phyloP scores from a whole-genome alignment of 306 rosid species.

The Dryas alaskensis region DNA sequence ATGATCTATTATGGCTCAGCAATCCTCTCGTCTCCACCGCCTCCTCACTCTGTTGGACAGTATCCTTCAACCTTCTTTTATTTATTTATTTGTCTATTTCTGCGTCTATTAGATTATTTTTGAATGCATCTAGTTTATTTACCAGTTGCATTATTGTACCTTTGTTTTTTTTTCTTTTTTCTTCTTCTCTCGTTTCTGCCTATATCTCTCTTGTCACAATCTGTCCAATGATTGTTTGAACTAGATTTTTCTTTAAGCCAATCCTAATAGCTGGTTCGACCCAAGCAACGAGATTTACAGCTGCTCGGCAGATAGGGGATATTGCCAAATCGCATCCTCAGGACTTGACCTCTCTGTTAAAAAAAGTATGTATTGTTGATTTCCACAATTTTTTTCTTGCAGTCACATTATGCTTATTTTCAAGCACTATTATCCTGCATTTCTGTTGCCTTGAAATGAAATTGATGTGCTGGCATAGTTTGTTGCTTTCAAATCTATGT shows the following conservation, averaged over 20 bases:
- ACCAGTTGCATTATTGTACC: neutral
- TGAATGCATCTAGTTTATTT: conserved; percentile 2
- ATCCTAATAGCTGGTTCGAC: conserved; percentile 81
- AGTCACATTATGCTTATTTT: neutral
- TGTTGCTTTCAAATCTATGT: neutral
- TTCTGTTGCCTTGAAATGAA: conserved; percentile 5
- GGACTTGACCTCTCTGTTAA: conserved; percentile 75
- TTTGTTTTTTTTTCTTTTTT: neutral
- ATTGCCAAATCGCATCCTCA: conserved; percentile 95
- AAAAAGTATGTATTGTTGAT: conserved; percentile 66
- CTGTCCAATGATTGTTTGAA: neutral
- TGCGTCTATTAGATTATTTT: neutral
- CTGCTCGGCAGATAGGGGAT: conserved; percentile 98
- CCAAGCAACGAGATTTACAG: conserved; percentile 92
- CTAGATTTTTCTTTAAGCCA: conserved; percentile 47
- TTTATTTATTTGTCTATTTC: conserved; percentile 3
- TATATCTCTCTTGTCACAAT: neutral
- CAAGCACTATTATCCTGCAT: neutral
- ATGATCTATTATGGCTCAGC: conserved; percentile 92
- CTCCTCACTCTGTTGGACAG: conserved; percentile 96
- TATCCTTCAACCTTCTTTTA: conserved; percentile 46
- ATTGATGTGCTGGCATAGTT: neutral
- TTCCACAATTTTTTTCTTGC: conserved; percentile 10
- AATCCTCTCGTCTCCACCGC: conserved; percentile 98
- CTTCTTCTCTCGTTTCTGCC: neutral